Evolutionary conservation across 345 rosid genomes (phyloP).

Genomic region (Murraya paniculata): DNA sequence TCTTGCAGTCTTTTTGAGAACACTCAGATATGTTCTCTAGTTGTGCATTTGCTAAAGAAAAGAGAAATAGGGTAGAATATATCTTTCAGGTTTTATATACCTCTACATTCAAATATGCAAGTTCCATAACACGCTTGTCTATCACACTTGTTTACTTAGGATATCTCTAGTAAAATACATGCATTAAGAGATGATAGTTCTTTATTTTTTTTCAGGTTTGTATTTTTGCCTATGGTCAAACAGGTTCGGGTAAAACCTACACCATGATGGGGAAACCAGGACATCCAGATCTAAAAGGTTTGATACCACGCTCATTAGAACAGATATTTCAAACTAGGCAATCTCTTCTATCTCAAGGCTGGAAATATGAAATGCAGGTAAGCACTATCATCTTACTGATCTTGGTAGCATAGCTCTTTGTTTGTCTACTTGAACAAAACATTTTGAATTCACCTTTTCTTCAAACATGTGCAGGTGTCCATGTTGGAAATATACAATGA

Average conservation of each 20-base stretch:
- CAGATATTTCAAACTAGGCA: constrained; percentile 92
- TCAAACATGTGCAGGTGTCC: constrained; percentile 60
- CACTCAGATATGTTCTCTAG: not conserved
- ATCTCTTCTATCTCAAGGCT: constrained; percentile 81
- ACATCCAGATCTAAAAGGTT: constrained; percentile 59
- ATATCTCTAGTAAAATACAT: not conserved
- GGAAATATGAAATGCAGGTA: constrained; percentile 98
- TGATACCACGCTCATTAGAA: constrained; percentile 86
- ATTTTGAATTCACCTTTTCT: not conserved
- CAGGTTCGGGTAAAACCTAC: constrained; percentile 95
- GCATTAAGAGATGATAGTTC: not conserved
- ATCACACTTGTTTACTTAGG: not conserved
- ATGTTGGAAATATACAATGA: constrained; percentile 98
- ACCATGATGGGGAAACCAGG: constrained; percentile 99
- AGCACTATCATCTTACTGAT: constrained; percentile 2
- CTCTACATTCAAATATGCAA: not conserved
- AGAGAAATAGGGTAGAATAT: not conserved
- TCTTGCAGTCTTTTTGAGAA: not conserved
- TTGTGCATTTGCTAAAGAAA: not conserved
- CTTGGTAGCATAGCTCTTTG: not conserved
- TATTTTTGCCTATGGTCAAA: constrained; percentile 98
- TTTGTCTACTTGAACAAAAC: not conserved
- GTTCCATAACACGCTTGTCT: not conserved
- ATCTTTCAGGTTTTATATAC: not conserved
- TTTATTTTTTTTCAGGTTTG: constrained; percentile 59